Base-by-base conservation (phyloP, 2,329 filamentous ascomycete genomes). In the Cladosporium sp. region DNA sequence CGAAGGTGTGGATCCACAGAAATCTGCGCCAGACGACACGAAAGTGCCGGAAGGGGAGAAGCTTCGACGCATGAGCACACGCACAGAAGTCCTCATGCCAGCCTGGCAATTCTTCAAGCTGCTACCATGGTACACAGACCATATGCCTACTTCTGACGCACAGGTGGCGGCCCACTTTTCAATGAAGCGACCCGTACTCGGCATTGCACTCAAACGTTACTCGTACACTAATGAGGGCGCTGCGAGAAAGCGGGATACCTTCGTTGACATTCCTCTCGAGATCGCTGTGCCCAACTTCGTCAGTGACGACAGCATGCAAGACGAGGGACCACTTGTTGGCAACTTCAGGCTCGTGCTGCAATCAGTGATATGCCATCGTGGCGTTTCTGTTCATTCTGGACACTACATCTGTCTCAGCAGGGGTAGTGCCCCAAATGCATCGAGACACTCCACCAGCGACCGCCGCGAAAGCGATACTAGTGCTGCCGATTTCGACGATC, bases 21-120 rank as follows among this genome's bases (percentile, higher is more conserved):
- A 62, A 81, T 15, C 39, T 25, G 19, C 17, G 9, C 12, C 35
- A 5, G 48, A 52, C 15, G 56, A 58, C 17, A 22, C 45, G 17
- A 51, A 57, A 37, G n/a, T 40, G 7, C 42, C 42, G 1, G 32
- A 58, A 6, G 28, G 20, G 2, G 51, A 77, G 74, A 67, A 66
- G 68, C 60, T 63, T 50, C 57, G 61, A 37, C 49, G 68, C 35
- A 58, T 69, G 59, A 67, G 66, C 61, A 67, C 67, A 10, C 64
- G 81, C 62, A 96, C 93, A 68, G 92, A 96, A 66, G 89, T 97
- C 13, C 87, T 93, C 58, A 96, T 97, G 78, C 93, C 93, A 36
- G 94, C 94, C 1, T 97, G 92, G 91, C 93, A 97, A 68, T 96
- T 97, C 69, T 97, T 97, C 75, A 91, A 89, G 67, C 78, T 97